Evolutionary conservation across 129 eudicot species (phyloP).

Genomic region (Flaveria bidentis): DNA sequence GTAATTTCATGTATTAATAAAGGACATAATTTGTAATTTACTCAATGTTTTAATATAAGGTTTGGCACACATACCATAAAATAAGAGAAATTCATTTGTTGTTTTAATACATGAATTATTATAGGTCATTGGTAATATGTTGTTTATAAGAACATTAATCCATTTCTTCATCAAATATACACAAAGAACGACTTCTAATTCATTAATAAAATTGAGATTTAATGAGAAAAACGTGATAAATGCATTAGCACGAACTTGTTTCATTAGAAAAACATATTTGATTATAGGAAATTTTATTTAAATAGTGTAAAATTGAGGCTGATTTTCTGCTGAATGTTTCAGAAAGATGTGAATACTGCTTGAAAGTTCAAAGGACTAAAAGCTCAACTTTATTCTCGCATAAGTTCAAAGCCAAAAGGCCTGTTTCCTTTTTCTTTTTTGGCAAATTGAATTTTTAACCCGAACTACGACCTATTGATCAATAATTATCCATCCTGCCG

Average conservation of each 20-base stretch:
- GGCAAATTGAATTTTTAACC: no score
- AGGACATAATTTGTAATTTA: no score
- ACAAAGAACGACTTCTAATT: not conserved
- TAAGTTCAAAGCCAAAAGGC: not conserved
- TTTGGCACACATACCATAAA: not conserved
- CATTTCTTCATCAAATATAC: not conserved
- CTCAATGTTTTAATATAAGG: not conserved
- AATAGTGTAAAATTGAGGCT: not conserved
- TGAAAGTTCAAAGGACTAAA: not conserved
- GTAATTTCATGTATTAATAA: no score
- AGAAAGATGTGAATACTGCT: constrained; percentile 2
- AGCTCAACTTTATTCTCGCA: not conserved
- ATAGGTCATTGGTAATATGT: not conserved
- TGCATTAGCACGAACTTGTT: not conserved
- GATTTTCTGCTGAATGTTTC: not conserved
- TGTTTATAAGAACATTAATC: constrained; percentile 6
- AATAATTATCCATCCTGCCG: no score
- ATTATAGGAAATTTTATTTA: not conserved
- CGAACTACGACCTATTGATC: no score
- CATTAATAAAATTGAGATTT: not conserved
- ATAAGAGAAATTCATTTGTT: not conserved
- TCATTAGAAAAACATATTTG: constrained; percentile 11
- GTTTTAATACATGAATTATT: not conserved
- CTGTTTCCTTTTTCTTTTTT: not conserved
- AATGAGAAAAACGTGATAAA: not conserved